Percentiles rank a stretch among this genome's conserved stretches.
phyloP scores from a whole-genome alignment of 129 eudicot genomes.

The Flaveria robusta region DNA sequence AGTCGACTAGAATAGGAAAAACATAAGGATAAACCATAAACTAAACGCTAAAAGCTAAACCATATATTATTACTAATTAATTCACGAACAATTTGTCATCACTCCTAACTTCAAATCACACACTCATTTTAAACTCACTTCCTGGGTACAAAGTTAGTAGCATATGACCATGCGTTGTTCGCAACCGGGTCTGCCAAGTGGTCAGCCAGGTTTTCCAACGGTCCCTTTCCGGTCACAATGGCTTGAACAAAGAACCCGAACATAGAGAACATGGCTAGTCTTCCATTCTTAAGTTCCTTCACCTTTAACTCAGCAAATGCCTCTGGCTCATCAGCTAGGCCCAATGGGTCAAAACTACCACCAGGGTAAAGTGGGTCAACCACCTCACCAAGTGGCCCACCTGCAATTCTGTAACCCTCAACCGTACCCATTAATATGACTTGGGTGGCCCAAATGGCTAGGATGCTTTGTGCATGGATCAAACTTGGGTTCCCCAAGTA shows the following conservation, averaged over 20 bases:
- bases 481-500: slow-evolving; percentile 49
- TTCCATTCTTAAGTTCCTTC: slow-evolving; percentile 71
- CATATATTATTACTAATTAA: slow-evolving; percentile 30
- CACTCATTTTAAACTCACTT: slow-evolving; percentile 29
- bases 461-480: slow-evolving; percentile 46
- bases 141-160: slow-evolving; percentile 45
- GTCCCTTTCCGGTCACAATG: slow-evolving; percentile 79
- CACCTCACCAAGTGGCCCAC: slow-evolving; percentile 73
- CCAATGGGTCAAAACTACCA: slow-evolving; percentile 79
- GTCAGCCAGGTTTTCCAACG: slow-evolving; percentile 73
- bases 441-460: slow-evolving; percentile 45
- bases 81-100: slow-evolving; percentile 35
- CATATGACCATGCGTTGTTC: slow-evolving; percentile 49
- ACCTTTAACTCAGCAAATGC: slow-evolving; percentile 77
- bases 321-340: slow-evolving; percentile 76
- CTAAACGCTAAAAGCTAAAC: slow-evolving; percentile 27
- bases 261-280: slow-evolving; percentile 78
- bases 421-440: slow-evolving; percentile 47
- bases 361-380: slow-evolving; percentile 74
- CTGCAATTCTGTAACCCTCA: slow-evolving; percentile 76
- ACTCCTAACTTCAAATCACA: slow-evolving; percentile 4
- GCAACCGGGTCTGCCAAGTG: slow-evolving; percentile 59
- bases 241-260: slow-evolving; percentile 82
- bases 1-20: not conserved
- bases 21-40: not conserved